Conservation (phyloP, 1,284 basidiomycete genomes). For the Xerocomus cyaneibrunnescens region DNA sequence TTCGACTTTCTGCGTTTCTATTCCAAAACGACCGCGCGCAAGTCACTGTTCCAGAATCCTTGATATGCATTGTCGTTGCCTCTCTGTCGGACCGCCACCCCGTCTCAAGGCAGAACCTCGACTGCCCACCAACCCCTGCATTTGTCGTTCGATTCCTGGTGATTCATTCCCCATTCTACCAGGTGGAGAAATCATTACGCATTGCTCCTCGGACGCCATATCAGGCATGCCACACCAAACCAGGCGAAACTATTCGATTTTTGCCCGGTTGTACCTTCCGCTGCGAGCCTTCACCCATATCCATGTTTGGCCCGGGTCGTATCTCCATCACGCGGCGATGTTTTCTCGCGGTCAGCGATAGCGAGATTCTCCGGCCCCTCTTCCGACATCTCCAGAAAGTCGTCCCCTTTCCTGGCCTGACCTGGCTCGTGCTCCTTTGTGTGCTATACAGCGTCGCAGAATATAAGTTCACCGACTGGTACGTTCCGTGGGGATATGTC, state of each 20-base stretch:
- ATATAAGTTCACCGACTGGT: conserved; percentile 7
- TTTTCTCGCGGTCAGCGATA: background rate
- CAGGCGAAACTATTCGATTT: background rate
- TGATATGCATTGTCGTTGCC: too few relatives aligned
- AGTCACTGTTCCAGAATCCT: too few relatives aligned
- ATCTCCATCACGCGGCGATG: background rate
- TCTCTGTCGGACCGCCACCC: too few relatives aligned
- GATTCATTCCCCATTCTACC: too few relatives aligned
- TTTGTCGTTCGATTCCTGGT: too few relatives aligned
- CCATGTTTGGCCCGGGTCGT: conserved; percentile 1
- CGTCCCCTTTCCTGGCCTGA: background rate
- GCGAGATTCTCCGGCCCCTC: background rate
- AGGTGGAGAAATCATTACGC: too few relatives aligned
- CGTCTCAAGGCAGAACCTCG: too few relatives aligned
- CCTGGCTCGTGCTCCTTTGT: conserved; percentile 1
- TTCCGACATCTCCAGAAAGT: background rate
- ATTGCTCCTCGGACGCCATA: background rate
- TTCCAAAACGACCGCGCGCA: too few relatives aligned
- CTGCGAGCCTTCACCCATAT: background rate
- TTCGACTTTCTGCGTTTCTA: too few relatives aligned
- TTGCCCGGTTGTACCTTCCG: background rate
- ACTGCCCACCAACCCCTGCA: too few relatives aligned
- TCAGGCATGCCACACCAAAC: background rate
- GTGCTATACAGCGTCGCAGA: conserved; percentile 16
- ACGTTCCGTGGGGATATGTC: conserved; percentile 7